Percentiles rank a stretch among this genome's conserved stretches.
Conservation (phyloP, 371 early-diverging fungal genomes). For the Rhizopus microsporus region DNA sequence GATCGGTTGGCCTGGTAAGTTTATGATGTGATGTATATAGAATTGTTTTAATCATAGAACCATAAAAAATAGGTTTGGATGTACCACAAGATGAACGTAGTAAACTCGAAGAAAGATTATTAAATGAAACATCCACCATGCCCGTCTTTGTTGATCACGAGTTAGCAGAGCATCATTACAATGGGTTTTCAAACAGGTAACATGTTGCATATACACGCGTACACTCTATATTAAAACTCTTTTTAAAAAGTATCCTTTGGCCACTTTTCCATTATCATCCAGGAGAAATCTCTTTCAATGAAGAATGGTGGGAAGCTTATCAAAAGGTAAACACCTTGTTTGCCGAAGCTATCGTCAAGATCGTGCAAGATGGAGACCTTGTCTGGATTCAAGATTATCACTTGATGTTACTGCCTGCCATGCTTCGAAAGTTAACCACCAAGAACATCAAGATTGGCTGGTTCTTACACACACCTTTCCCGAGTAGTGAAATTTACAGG, state of each 20-base stretch:
- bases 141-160: constrained; percentile 97
- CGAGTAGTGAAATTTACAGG: constrained; percentile 92
- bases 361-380: constrained; percentile 85
- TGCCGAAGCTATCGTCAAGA: constrained; percentile 81
- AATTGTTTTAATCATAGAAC: not conserved
- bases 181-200: constrained; percentile 97
- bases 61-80: constrained; percentile 62
- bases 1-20: constrained; percentile 98
- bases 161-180: constrained; percentile 97
- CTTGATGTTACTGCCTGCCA: constrained; percentile 93
- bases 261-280: constrained; percentile 98
- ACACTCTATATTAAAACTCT: not conserved
- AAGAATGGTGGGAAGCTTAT: constrained; percentile 96
- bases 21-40: not conserved
- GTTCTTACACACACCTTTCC: constrained; percentile 99
- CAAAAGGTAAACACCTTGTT: constrained; percentile 88
- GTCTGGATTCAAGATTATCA: constrained; percentile 99
- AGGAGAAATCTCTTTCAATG: constrained; percentile 91
- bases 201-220: not conserved
- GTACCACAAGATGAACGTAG: constrained; percentile 83
- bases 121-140: constrained; percentile 84
- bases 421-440: constrained; percentile 63
- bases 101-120: constrained; percentile 69
- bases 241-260: constrained; percentile 70
- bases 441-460: constrained; percentile 96